Base-by-base conservation (phyloP, 2,329 filamentous ascomycete species). In the Apiospora sp. region DNA sequence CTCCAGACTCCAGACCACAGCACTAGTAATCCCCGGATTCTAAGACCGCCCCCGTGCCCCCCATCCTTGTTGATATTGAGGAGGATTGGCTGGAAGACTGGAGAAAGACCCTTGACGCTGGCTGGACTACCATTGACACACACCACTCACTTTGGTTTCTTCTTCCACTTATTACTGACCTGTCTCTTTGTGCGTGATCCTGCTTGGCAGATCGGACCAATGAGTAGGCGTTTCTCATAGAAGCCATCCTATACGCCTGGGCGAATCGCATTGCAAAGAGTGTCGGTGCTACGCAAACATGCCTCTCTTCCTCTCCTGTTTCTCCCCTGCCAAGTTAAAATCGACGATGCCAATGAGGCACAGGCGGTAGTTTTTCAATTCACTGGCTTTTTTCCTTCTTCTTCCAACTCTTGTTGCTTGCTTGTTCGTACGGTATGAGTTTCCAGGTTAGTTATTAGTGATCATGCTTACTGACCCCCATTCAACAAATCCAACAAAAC, bases 201-300 rank as follows among this genome's bases (percentile, higher is more conserved):
- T 48, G 27, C 46, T 37, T 16, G 54, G 54, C 54, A 41, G 30
- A 41, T 64, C 34, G 58, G n/a, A 41, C 58, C 58, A 41, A 41
- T 64, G 34, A 64, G 19, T 41, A 64, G 12, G 58, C 37, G 8
- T 41, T 41, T 64, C 30, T 10, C 58, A 22, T 19, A 19, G 16
- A 61, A 61, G 54, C 54, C 54, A 61, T 12, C 51, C 13, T 44
- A n/a, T 34, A 54, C 27, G 51, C 51, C 27, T 54, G 51, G 16
- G 51, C 58, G 58, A 64, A 64, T 64, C 8, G 58, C 4, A 64
- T 41, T 64, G 58, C 58, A 37, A 12, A 61, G 30, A 41, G 58
- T n/a, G 19, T 41, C 58, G 19, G 34, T 64, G 58, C n/a, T 12
- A 64, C 30, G 22, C 58, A 64, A 64, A 64, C 58, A 64, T 41